Percentiles rank a stretch among this genome's conserved stretches.
These are phyloP conservation scores for Fusarium xyrophilum DNA, from an alignment of 2,329 filamentous ascomycete species.

Conservation along the genomic window DNA sequence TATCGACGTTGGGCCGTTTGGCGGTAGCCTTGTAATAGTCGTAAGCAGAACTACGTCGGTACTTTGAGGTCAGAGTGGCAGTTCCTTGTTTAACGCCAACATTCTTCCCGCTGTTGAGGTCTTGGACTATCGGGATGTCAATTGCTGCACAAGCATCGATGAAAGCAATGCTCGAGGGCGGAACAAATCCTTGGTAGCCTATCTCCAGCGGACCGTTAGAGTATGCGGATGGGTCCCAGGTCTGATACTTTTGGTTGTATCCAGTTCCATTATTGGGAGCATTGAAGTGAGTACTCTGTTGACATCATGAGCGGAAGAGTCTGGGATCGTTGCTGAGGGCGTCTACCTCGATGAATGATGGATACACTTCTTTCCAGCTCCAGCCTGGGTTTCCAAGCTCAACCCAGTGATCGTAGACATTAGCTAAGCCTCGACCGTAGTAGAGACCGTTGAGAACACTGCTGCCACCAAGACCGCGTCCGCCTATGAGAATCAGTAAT, in stretches of 20 bases:
- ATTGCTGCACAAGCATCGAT: constrained; percentile 9
- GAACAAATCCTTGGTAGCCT: constrained; percentile 5
- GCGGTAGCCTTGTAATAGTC: constrained; percentile 7
- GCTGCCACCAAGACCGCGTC: constrained; percentile 3
- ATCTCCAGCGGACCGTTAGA: constrained; percentile 1
- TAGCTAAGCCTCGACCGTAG: constrained; percentile 9
- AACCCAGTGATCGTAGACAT: constrained; percentile 14
- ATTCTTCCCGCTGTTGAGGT: constrained; percentile 7
- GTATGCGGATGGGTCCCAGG: not conserved
- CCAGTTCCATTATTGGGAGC: constrained; percentile 1
- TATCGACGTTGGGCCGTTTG: not conserved
- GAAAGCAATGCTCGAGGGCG: constrained; percentile 3
- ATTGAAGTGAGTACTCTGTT: constrained; percentile 7
- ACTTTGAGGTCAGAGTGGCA: not conserved
- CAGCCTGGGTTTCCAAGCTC: constrained; percentile 8
- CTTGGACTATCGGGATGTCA: not conserved
- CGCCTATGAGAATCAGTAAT: not conserved
- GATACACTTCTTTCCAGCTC: constrained; percentile 11
- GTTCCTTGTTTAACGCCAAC: constrained; percentile 5
- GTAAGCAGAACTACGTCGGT: constrained; percentile 4
- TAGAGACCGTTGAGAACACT: constrained; percentile 18
- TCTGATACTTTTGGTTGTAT: constrained; percentile 6
- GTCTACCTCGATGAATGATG: constrained; percentile 1
- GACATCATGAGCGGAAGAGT: rapidly evolving
- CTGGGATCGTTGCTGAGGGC: rapidly evolving